Base-by-base conservation (phyloP, 169 alveolate genomes). In the Plasmodium yoelii region DNA sequence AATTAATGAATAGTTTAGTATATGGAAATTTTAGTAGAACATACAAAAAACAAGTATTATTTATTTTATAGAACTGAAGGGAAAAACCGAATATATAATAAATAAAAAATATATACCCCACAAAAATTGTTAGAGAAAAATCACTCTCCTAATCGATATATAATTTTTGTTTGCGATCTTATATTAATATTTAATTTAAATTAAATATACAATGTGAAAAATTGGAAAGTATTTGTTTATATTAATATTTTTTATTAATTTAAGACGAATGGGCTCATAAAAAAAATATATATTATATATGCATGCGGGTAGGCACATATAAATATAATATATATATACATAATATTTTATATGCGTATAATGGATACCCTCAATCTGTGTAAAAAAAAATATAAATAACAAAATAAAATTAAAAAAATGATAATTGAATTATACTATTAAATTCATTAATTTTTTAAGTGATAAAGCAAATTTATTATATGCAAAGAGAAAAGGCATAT, bases 311-410 rank as follows among this genome's bases (percentile, higher is more conserved):
- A 51, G 59, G 18, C 18, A n/a, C 59, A 51, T 51, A 51, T 51
- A 51, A 13, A 51, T 51, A 13, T 51, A 51, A 34, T 28, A 34
- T 34, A 28, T 34, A 3, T 34, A 28, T 34, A 34, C 7, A 34
- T 34, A 34, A 7, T 46, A 28, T 68, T 2, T 8, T 28, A 10
- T 28, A 24, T 68, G 7, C 47, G 18, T 56, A 26, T 12, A 18
- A 18, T 22, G 18, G 24, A n/a, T 57, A 68, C 47, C 46, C 64
- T 60, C 57, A 19, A 15, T 0, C 77, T 46, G 18, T 12, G 28
- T 51, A 49, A 15, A 53, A 71, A 39, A 39, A 60, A 34, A 71
- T 49, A 71, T 39, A 67, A 67, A 67, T 51, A 71, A 53, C 49
- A 24, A 71, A 34, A 51, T 42, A 22, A 18, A n/a, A 19, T 19